phyloP scores from a whole-genome alignment of 106 monocot genomes.

The Xerophyta viscosa region DNA sequence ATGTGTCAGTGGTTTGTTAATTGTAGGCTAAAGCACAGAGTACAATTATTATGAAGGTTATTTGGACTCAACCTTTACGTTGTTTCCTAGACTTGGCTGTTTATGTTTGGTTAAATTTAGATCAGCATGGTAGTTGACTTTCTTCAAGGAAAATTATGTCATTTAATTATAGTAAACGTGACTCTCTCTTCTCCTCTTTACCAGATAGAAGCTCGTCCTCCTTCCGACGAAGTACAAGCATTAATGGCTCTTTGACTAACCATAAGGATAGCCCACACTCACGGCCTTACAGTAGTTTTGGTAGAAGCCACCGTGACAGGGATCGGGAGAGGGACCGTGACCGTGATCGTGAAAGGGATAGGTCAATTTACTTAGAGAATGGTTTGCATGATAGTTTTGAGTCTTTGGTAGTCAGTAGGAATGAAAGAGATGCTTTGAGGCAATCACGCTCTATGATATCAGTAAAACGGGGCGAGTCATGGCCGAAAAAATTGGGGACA shows the following conservation, averaged over 20 bases:
- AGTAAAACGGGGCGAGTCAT: constrained; percentile 26
- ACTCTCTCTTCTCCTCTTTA: constrained; percentile 16
- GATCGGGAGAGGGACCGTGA: constrained; percentile 43
- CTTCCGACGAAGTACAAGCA: constrained; percentile 22
- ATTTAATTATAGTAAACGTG: constrained; percentile 18
- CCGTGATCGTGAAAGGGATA: constrained; percentile 40
- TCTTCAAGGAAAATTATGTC: constrained; percentile 23
- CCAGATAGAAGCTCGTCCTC: constrained; percentile 10
- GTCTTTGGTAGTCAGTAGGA: constrained; percentile 10
- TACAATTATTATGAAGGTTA: too few species aligned
- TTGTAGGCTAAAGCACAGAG: too few species aligned
- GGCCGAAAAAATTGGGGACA: constrained; percentile 27
- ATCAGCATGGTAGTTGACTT: constrained; percentile 24
- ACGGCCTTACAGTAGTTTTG: constrained; percentile 47
- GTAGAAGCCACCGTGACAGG: constrained; percentile 38
- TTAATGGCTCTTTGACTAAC: constrained; percentile 27
- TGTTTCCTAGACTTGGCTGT: background rate
- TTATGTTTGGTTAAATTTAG: constrained; percentile 8
- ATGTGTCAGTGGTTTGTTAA: too few species aligned
- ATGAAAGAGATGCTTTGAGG: constrained; percentile 37
- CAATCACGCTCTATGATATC: constrained; percentile 39
- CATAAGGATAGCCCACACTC: constrained; percentile 27
- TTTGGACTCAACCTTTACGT: background rate
- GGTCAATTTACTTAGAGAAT: constrained; percentile 20
- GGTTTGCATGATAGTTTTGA: constrained; percentile 34